Evolutionary conservation across 2,329 filamentous ascomycete species (phyloP).

Genomic region (Sporothrix luriei): DNA sequence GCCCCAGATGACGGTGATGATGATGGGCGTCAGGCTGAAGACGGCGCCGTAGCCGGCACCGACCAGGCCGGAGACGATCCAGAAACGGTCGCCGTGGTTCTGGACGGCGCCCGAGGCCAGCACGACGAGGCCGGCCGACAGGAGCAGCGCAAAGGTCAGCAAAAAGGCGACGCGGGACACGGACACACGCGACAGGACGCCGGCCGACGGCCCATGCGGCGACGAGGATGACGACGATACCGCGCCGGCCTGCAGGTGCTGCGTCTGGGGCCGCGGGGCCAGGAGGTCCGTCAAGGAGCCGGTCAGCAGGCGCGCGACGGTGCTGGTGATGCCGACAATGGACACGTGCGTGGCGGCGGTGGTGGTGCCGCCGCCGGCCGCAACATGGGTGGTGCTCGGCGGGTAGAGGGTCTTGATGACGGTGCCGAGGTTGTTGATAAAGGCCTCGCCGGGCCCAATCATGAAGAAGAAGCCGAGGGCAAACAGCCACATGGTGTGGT

Average conservation of each 20-base stretch:
- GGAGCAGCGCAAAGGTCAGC: conserved; percentile 70
- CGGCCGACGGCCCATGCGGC: too few relatives aligned
- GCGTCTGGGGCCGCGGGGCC: conserved; percentile 67
- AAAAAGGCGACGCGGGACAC: conserved; percentile 82
- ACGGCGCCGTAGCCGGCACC: conserved; percentile 91
- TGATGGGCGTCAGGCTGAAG: conserved; percentile 86
- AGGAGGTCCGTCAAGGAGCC: conserved; percentile 87
- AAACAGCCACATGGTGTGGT: conserved; percentile 95
- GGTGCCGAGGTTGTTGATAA: conserved; percentile 95
- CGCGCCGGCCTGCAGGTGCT: conserved; percentile 54
- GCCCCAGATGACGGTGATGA: conserved; percentile 96
- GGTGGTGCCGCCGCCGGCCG: conserved; percentile 46
- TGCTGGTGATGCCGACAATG: conserved; percentile 87
- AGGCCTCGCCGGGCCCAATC: conserved; percentile 93
- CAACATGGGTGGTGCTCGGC: conserved; percentile 42
- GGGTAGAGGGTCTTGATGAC: conserved; percentile 83
- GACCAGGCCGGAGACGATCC: conserved; percentile 79
- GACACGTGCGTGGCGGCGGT: conserved; percentile 86
- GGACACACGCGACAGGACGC: conserved; percentile 47
- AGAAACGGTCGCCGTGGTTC: conserved; percentile 76
- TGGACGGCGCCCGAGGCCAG: conserved; percentile 77
- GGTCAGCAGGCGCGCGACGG: conserved; percentile 83
- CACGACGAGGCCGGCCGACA: conserved; percentile 74
- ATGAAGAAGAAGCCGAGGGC: conserved; percentile 89
- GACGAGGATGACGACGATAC: too few relatives aligned